These are phyloP conservation scores for Aspergillus sp. DNA, from an alignment of 2,329 filamentous ascomycete species.

Conservation along the genomic window DNA sequence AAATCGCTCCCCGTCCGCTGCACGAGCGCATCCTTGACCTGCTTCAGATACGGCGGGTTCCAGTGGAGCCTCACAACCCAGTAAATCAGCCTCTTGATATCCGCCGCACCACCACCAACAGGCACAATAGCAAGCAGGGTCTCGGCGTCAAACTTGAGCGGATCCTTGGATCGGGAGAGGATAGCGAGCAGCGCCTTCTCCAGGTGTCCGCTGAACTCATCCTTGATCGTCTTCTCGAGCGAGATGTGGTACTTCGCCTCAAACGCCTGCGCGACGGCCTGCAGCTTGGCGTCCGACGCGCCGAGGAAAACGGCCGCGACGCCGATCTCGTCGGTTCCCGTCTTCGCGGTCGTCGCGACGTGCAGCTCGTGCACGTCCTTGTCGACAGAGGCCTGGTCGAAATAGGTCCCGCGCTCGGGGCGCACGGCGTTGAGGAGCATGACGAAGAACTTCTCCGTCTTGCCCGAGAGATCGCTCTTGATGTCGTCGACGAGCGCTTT, in stretches of 20 bases:
- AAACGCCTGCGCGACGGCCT: slow-evolving; percentile 73
- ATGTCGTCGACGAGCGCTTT: slow-evolving; percentile 70
- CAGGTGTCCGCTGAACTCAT: slow-evolving; percentile 85
- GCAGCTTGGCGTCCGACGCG: slow-evolving; percentile 75
- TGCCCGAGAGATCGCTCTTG: slow-evolving; percentile 73
- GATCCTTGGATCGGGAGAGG: slow-evolving; percentile 70
- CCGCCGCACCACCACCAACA: slow-evolving; percentile 68
- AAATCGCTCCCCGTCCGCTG: slow-evolving; percentile 14
- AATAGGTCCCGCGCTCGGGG: slow-evolving; percentile 71
- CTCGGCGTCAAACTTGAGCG: slow-evolving; percentile 74
- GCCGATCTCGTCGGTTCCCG: slow-evolving; percentile 74
- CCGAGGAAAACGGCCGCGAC: slow-evolving; percentile 74
- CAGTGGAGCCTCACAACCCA: slow-evolving; percentile 69
- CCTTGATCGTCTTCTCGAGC: slow-evolving; percentile 21
- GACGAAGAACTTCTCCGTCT: slow-evolving; percentile 79
- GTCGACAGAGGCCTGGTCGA: slow-evolving; percentile 72
- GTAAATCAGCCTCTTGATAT: slow-evolving; percentile 43
- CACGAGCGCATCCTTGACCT: slow-evolving; percentile 65
- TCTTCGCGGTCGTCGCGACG: slow-evolving; percentile 69
- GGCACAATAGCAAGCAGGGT: slow-evolving; percentile 76
- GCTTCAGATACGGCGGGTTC: slow-evolving; percentile 70
- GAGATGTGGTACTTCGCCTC: slow-evolving; percentile 67
- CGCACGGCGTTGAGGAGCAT: slow-evolving; percentile 74
- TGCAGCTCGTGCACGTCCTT: slow-evolving; percentile 75
- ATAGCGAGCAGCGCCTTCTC: slow-evolving; percentile 76